These are phyloP conservation scores for Boletus bicolor DNA, from an alignment of 768 basidiomycete genomes.

Conservation along the genomic window DNA sequence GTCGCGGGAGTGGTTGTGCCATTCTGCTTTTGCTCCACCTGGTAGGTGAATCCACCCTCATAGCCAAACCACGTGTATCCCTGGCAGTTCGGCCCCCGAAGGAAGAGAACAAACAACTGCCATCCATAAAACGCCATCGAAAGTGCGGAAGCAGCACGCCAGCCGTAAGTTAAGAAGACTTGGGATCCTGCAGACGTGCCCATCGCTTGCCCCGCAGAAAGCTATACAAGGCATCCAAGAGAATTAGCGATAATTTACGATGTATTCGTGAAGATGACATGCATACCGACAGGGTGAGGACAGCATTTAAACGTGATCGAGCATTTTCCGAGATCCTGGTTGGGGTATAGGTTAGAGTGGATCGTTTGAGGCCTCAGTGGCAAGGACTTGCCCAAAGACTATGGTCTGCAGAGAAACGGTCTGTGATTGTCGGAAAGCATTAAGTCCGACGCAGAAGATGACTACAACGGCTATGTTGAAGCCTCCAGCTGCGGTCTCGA, in stretches of 20 bases:
- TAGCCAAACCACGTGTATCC: constrained; percentile 56
- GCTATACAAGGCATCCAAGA: constrained; percentile 1
- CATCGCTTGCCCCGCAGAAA: constrained; percentile 38
- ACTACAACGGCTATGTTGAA: constrained; percentile 36
- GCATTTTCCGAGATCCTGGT: constrained; percentile 26
- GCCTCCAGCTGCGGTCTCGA: constrained; percentile 39
- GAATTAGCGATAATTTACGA: not conserved
- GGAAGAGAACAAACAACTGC: constrained; percentile 33
- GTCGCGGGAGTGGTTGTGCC: not conserved
- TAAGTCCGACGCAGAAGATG: constrained; percentile 38
- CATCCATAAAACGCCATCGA: constrained; percentile 37
- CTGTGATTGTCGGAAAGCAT: constrained; percentile 37
- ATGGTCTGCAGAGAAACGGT: constrained; percentile 33
- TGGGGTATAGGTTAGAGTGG: not conserved
- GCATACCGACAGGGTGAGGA: constrained; percentile 27
- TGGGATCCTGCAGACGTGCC: constrained; percentile 41
- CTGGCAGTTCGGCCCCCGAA: constrained; percentile 36
- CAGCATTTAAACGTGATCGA: constrained; percentile 28
- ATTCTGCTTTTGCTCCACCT: constrained; percentile 1
- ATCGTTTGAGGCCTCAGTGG: not conserved
- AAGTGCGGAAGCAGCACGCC: constrained; percentile 31
- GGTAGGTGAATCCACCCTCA: constrained; percentile 45
- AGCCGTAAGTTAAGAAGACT: constrained; percentile 40
- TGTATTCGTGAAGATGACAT: not conserved
- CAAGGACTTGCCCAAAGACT: constrained; percentile 18